phyloP scores from a whole-genome alignment of 768 basidiomycete genomes.

The Russula sp. region DNA sequence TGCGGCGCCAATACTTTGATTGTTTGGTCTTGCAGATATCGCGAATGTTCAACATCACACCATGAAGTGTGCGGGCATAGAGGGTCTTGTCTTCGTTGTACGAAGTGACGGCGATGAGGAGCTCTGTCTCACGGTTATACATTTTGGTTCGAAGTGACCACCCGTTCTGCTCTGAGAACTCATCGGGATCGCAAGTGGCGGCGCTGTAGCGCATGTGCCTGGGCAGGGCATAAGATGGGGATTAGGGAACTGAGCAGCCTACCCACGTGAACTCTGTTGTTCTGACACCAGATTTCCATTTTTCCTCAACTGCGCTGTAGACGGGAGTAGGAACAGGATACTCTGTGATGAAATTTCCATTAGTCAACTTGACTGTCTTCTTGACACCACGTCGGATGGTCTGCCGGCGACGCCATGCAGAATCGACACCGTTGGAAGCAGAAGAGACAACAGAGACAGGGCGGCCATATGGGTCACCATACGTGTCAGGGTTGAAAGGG shows the following conservation, averaged over 20 bases:
- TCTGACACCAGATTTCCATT: constrained; percentile 54
- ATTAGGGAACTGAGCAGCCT: too few relatives aligned
- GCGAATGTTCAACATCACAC: constrained; percentile 95
- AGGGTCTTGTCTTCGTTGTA: constrained; percentile 91
- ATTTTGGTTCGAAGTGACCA: constrained; percentile 79
- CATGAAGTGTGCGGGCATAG: constrained; percentile 88
- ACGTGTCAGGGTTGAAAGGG: constrained; percentile 47
- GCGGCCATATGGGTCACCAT: constrained; percentile 60
- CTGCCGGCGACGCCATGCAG: constrained; percentile 63
- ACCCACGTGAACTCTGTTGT: constrained; percentile 89
- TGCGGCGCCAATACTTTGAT: constrained; percentile 83
- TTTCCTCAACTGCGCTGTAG: constrained; percentile 71
- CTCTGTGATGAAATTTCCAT: constrained; percentile 89
- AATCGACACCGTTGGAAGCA: constrained; percentile 32
- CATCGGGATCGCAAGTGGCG: constrained; percentile 86
- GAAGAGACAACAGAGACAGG: constrained; percentile 35
- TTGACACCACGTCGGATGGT: constrained; percentile 90
- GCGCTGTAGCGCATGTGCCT: constrained; percentile 94
- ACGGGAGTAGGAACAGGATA: constrained; percentile 84
- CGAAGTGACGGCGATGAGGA: constrained; percentile 90
- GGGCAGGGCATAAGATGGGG: not conserved
- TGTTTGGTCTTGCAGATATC: constrained; percentile 96
- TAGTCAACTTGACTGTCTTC: constrained; percentile 88
- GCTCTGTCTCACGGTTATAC: constrained; percentile 85
- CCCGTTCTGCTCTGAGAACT: constrained; percentile 71